Evolutionary conservation across 352 stramenopile species (phyloP).

Genomic region (Globisporangium parvum): DNA sequence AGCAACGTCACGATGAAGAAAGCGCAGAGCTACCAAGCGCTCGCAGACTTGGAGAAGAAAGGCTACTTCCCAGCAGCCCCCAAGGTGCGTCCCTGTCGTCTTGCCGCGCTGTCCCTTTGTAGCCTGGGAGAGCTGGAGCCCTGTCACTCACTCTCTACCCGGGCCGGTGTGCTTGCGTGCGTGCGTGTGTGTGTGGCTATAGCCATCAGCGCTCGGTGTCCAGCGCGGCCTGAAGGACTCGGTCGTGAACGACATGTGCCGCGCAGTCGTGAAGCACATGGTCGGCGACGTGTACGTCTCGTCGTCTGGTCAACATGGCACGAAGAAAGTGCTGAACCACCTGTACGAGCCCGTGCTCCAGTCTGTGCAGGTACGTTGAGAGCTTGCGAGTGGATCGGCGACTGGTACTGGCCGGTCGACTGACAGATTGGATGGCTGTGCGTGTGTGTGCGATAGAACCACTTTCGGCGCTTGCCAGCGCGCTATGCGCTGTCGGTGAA

Average conservation of each 20-base stretch:
- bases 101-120: too few species aligned
- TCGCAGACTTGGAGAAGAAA: conserved; percentile 82
- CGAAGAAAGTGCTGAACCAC: conserved; percentile 80
- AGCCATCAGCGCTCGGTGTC: conserved; percentile 70
- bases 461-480: conserved; percentile 75
- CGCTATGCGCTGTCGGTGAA: conserved; percentile 83
- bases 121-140: neutral
- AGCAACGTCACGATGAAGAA: conserved; percentile 61
- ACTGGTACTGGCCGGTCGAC: neutral
- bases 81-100: conserved; percentile 21
- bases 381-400: too few species aligned
- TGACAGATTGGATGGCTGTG: neutral
- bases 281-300: conserved; percentile 83
- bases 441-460: conserved; percentile 23
- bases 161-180: too few species aligned
- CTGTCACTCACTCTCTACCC: neutral
- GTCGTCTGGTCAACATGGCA: conserved; percentile 51
- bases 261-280: conserved; percentile 85
- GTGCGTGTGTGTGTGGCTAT: neutral
- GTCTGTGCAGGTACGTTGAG: conserved; percentile 63
- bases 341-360: conserved; percentile 83
- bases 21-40: conserved; percentile 64
- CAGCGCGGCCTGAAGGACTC: conserved; percentile 81
- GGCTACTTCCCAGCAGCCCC: conserved; percentile 73
- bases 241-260: conserved; percentile 87